These are phyloP conservation scores for Pezicula neosporulosa DNA, from an alignment of 2,329 filamentous ascomycete species.

Conservation along the genomic window DNA sequence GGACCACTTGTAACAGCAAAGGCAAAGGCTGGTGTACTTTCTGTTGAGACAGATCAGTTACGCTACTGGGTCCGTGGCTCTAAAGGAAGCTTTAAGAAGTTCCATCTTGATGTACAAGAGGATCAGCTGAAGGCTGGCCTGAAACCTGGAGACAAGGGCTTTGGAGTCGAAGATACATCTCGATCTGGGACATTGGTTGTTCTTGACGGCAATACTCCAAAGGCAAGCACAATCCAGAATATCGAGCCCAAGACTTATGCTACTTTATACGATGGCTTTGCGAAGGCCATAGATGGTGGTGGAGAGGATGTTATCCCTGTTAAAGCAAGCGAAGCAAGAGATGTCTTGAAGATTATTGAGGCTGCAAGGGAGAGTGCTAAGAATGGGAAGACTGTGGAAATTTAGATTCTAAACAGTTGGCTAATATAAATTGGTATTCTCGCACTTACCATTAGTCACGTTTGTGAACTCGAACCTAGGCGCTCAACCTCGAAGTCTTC, in stretches of 20 bases:
- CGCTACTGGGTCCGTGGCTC: constrained; percentile 76
- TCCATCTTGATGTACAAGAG: constrained; percentile 70
- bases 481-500: no score
- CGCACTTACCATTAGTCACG: no score
- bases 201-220: constrained; percentile 45
- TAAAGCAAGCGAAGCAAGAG: constrained; percentile 46
- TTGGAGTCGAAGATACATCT: constrained; percentile 59
- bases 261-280: constrained; percentile 59
- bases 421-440: no score
- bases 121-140: constrained; percentile 65
- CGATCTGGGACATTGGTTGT: constrained; percentile 57
- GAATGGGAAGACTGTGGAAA: constrained; percentile 34
- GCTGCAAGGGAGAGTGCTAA: constrained; percentile 49
- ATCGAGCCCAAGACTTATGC: constrained; percentile 65
- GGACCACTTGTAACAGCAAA: constrained; percentile 67
- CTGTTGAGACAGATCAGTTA: constrained; percentile 65
- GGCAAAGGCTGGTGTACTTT: constrained; percentile 66
- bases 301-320: constrained; percentile 51
- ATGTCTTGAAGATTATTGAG: constrained; percentile 54
- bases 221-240: constrained; percentile 50
- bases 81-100: constrained; percentile 73
- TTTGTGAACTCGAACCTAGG: no score
- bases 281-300: constrained; percentile 41
- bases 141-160: constrained; percentile 57
- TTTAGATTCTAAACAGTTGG: constrained; percentile 7